These are phyloP conservation scores for Talaromyces piceae DNA, from an alignment of 2,329 filamentous ascomycete species.

Conservation along the genomic window DNA sequence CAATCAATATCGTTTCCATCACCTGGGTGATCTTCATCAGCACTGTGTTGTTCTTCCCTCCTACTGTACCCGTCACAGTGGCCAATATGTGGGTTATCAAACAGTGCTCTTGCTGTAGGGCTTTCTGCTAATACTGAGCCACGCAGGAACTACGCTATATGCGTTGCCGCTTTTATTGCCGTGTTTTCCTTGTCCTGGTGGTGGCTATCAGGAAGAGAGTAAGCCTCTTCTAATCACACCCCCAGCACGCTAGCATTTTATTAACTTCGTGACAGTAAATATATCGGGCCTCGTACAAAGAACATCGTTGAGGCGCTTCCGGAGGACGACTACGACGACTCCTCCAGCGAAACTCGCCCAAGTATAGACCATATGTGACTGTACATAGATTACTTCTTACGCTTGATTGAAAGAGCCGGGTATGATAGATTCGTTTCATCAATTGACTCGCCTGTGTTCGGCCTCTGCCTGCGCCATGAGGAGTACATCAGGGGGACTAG, in stretches of 20 bases:
- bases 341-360: not conserved
- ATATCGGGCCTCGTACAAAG: constrained; percentile 52
- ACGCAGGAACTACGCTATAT: constrained; percentile 42
- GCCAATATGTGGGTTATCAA: constrained; percentile 39
- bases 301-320: constrained; percentile 37
- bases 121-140: not conserved
- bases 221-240: constrained; percentile 16
- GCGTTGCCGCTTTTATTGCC: constrained; percentile 40
- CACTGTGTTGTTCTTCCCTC: constrained; percentile 51
- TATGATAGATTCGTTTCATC: not conserved
- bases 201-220: constrained; percentile 36
- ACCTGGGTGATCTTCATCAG: constrained; percentile 57
- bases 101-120: not conserved
- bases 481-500: too few species aligned
- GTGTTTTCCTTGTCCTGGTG: constrained; percentile 46
- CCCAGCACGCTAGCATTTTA: constrained; percentile 3
- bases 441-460: not conserved
- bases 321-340: constrained; percentile 22
- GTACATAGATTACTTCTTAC: not conserved
- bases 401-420: not conserved
- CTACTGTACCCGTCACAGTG: constrained; percentile 39
- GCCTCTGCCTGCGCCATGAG: too few species aligned
- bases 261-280: constrained; percentile 37
- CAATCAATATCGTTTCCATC: constrained; percentile 51
- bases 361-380: constrained; percentile 7